Evolutionary conservation across 192 early-diverging fungal species (phyloP), one percentile per base, ranked within the genome.

Genomic region (Umbelopsis sp.): DNA sequence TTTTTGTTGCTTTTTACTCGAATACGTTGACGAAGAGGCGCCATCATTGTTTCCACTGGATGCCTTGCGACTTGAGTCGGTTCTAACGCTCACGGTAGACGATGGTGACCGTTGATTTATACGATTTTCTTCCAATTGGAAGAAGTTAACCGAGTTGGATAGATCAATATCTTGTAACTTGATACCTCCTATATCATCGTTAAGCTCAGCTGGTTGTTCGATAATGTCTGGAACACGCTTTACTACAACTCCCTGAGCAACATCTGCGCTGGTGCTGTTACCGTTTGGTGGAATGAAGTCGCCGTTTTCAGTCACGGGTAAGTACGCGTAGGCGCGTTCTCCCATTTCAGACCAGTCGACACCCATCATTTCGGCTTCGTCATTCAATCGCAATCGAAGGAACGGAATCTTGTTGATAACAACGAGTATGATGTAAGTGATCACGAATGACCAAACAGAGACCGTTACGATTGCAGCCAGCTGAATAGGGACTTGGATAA

Each of bases 301-400:
- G 7, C 56, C 56, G 26, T 31, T 62, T 32, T 70, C 69, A 7
- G 47, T 50, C 21, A 75, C 31, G 1, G 73, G 78, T 20, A 81
- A 29, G 49, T 83, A 83, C 1, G 78, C 88, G 59, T 91, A 92
- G 8, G 89, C 85, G 43, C 77, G 69, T 81, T 95, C 94, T 50
- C 95, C 95, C 86, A 96, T 93, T 81, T 96, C 88, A n/a, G 92
- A 78, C 66, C 88, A 76, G 74, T 97, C 95, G 4, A 89, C 83
- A 14, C 96, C 96, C 3, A 91, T 74, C 22, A 87, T 80, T 73
- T 89, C 89, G 70, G 89, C 89, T 54, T 90, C 87, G 53, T 91
- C 90, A 68, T 91, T 80, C 34, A 94, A 80, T 53, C 96, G 92
- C 68, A 97, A 81, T 51, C 81, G 83, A 45, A 97, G 80, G 4